phyloP scores from a whole-genome alignment of 495 filamentous ascomycete genomes.

The Tuber umbilicatum region DNA sequence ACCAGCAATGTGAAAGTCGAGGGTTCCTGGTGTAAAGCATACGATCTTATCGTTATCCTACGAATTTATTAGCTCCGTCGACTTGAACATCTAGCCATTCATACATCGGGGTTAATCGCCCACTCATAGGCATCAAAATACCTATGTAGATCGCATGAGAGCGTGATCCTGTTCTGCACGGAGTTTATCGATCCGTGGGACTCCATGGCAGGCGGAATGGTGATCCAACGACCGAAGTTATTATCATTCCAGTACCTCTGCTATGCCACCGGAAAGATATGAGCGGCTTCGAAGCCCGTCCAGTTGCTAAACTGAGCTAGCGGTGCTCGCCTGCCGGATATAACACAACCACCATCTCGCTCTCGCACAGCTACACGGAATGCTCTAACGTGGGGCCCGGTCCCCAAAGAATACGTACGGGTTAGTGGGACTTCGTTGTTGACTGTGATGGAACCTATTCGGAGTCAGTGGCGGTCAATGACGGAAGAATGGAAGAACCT shows the following conservation, averaged over 20 bases:
- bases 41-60: conserved; percentile 42
- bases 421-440: conserved; percentile 40
- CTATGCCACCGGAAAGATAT: too few species aligned
- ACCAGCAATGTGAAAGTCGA: conserved; percentile 40
- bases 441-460: conserved; percentile 34
- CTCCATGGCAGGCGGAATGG: conserved; percentile 26
- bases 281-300: conserved; percentile 9
- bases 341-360: conserved; percentile 29
- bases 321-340: background rate
- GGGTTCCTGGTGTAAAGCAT: conserved; percentile 28
- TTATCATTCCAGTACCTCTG: conserved; percentile 17
- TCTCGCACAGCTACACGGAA: conserved; percentile 38
- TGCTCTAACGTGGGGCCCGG: conserved; percentile 30
- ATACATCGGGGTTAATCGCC: conserved; percentile 25
- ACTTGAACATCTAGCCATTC: too few species aligned
- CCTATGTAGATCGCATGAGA: conserved; percentile 38
- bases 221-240: conserved; percentile 42
- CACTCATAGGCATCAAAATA: conserved; percentile 41
- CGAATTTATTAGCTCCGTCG: too few species aligned
- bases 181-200: conserved; percentile 42
- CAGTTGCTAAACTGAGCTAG: background rate
- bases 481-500: background rate
- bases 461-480: conserved; percentile 4
- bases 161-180: conserved; percentile 43
- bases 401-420: conserved; percentile 36